Conservation (phyloP, 805 yeast genomes). For the Spathaspora sp. region DNA sequence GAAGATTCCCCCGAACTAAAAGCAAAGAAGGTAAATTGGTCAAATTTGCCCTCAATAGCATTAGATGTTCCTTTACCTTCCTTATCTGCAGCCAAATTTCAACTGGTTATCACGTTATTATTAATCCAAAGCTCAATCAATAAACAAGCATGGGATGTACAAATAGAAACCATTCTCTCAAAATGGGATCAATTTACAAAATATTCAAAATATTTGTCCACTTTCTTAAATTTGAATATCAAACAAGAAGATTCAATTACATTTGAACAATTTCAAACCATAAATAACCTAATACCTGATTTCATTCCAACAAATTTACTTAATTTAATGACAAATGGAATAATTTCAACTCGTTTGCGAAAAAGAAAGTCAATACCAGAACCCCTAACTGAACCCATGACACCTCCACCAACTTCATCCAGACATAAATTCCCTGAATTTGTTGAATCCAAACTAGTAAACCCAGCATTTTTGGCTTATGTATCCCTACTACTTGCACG, state of each 20-base stretch:
- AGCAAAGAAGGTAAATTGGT: conserved; percentile 23
- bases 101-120: conserved; percentile 45
- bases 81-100: conserved; percentile 35
- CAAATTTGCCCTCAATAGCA: conserved; percentile 18
- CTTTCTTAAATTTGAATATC: conserved; percentile 45
- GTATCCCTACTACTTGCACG: conserved; percentile 29
- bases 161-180: conserved; percentile 17
- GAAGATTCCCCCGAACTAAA: conserved; percentile 11
- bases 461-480: conserved; percentile 36
- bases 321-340: background rate
- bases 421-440: background rate
- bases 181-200: conserved; percentile 43
- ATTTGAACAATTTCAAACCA: conserved; percentile 13
- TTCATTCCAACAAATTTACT: conserved; percentile 5
- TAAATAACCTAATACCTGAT: conserved; percentile 13
- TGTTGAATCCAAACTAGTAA: conserved; percentile 35
- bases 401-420: background rate
- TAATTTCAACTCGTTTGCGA: background rate
- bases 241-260: conserved; percentile 7
- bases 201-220: conserved; percentile 42
- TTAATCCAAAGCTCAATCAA: conserved; percentile 40
- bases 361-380: background rate
- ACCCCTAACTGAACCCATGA: background rate
- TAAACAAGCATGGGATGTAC: conserved; percentile 16
- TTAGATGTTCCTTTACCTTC: conserved; percentile 34